Conservation (phyloP, 2,329 filamentous ascomycete genomes). For the Trichoderma citrinoviride region DNA sequence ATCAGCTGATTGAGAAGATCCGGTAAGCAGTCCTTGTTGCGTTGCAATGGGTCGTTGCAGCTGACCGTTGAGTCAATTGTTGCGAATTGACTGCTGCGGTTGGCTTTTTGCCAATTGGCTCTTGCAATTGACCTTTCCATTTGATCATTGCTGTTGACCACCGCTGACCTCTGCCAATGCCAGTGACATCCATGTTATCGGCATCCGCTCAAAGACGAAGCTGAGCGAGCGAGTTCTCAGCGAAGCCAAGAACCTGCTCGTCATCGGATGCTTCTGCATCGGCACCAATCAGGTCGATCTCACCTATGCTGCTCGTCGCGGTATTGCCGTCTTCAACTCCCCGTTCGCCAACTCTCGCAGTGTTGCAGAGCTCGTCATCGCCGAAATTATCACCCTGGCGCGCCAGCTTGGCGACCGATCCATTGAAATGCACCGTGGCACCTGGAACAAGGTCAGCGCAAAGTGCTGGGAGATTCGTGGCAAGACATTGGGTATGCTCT, state of each 20-base stretch:
- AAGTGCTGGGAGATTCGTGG: conserved; percentile 98
- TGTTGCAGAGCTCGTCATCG: conserved; percentile 93
- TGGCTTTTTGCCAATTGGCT: too few relatives aligned
- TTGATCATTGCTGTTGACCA: background rate
- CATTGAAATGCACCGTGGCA: conserved; percentile 88
- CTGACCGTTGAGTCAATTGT: background rate
- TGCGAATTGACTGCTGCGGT: too few relatives aligned
- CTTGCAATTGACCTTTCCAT: too few relatives aligned
- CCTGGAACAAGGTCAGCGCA: conserved; percentile 96
- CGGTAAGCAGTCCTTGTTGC: conserved; percentile 51
- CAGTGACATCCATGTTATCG: conserved; percentile 94
- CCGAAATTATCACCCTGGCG: conserved; percentile 86
- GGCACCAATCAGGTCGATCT: conserved; percentile 95
- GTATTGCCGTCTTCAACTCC: conserved; percentile 98
- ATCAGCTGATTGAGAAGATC: conserved; percentile 96
- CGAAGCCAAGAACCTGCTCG: conserved; percentile 90
- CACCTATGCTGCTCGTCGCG: conserved; percentile 74
- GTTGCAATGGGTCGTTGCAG: background rate
- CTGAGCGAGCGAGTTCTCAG: conserved; percentile 79
- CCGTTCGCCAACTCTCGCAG: conserved; percentile 97
- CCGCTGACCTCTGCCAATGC: background rate
- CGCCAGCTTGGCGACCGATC: conserved; percentile 92
- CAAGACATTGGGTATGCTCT: conserved; percentile 76
- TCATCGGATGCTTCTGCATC: conserved; percentile 98
- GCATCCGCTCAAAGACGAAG: conserved; percentile 97